phyloP scores from a whole-genome alignment of 2,329 filamentous ascomycete genomes.

The Penicillium freii region DNA sequence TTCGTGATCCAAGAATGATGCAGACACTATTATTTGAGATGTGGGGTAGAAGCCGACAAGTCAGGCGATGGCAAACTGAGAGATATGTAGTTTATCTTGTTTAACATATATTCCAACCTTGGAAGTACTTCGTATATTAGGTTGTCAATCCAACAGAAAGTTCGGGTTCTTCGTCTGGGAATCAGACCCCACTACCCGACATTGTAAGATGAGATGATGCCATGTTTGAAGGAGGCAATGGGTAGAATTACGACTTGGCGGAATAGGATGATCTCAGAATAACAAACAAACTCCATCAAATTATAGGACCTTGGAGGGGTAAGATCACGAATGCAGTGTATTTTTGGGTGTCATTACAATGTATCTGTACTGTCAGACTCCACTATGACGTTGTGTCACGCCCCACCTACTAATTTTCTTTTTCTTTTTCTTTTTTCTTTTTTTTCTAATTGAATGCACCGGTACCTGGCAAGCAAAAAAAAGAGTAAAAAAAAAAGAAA shows the following conservation, averaged over 20 bases:
- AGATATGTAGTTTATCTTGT: background rate
- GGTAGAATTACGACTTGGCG: background rate
- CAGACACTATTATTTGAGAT: conserved; percentile 7
- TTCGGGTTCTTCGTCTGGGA: conserved; percentile 10
- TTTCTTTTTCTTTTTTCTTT: background rate
- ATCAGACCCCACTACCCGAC: conserved; percentile 10
- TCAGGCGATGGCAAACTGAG: conserved; percentile 14
- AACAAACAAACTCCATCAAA: conserved; percentile 1
- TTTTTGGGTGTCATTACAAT: conserved; percentile 7
- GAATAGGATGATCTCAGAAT: conserved; percentile 1
- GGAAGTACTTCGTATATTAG: background rate
- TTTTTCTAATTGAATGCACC: conserved; percentile 4
- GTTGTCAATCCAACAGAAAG: background rate
- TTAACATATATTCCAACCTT: background rate
- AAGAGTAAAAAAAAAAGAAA: background rate
- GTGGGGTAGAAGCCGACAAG: conserved; percentile 12
- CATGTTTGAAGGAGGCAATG: background rate
- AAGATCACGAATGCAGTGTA: conserved; percentile 5
- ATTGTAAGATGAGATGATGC: background rate
- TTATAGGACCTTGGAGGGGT: conserved; percentile 3
- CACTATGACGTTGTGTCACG: conserved; percentile 28
- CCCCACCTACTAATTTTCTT: conserved; percentile 11
- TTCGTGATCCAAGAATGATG: conserved; percentile 17
- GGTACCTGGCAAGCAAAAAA: conserved; percentile 7
- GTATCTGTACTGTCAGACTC: conserved; percentile 22